Percentiles rank a stretch among this genome's conserved stretches.
Evolutionary conservation across 352 stramenopile genomes (phyloP).

Genomic region (Globisporangium apiculatum): DNA sequence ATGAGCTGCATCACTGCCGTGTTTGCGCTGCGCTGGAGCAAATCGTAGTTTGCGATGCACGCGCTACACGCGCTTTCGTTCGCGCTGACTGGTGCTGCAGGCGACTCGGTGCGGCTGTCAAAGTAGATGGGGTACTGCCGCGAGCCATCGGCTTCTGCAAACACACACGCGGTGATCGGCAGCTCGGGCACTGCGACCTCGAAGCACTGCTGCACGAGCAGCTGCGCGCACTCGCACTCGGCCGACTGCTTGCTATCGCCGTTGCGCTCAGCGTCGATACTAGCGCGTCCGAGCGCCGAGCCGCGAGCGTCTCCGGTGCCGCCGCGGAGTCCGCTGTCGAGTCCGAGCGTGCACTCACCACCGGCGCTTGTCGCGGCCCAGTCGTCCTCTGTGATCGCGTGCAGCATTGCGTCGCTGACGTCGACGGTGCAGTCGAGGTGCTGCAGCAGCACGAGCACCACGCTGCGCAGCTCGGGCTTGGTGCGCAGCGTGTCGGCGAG

Average conservation of each 20-base stretch:
- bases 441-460: slow-evolving; percentile 27
- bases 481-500: slow-evolving; percentile 33
- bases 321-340: too few relatives aligned
- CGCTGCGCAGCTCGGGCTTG: slow-evolving; percentile 19
- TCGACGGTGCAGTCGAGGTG: slow-evolving; percentile 18
- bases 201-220: slow-evolving; percentile 56
- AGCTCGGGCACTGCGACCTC: slow-evolving; percentile 35
- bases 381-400: slow-evolving; percentile 28
- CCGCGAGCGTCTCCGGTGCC: too few relatives aligned
- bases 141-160: slow-evolving; percentile 36
- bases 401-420: slow-evolving; percentile 18
- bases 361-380: slow-evolving; percentile 12
- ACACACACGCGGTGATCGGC: slow-evolving; percentile 29
- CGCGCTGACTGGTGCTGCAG: slow-evolving; percentile 13
- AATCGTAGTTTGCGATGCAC: slow-evolving; percentile 1
- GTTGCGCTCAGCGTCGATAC: too few relatives aligned
- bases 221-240: slow-evolving; percentile 15
- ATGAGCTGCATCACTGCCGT: slow-evolving; percentile 31
- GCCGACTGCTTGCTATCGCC: too few relatives aligned
- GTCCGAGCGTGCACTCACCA: too few relatives aligned
- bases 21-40: slow-evolving; percentile 27
- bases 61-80: slow-evolving; percentile 23
- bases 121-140: slow-evolving; percentile 40
- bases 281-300: too few relatives aligned
- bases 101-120: slow-evolving; percentile 25